A percentile compares a stretch with the other conserved stretches of the same genome.
phyloP scores from a whole-genome alignment of 176 grass and related monocot genomes.

The Aegilops longissima region DNA sequence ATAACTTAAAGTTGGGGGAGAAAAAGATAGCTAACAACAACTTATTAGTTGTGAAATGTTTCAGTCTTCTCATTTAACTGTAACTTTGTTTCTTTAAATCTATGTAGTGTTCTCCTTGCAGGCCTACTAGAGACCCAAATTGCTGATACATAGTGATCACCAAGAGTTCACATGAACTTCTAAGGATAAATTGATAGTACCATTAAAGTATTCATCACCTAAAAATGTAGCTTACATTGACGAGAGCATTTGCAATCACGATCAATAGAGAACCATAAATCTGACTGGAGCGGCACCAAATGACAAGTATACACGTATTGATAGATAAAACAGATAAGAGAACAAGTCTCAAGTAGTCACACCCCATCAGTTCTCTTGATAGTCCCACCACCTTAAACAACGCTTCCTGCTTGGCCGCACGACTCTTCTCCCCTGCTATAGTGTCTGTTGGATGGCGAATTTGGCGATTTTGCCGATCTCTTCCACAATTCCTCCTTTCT shows the following conservation, averaged over 20 bases:
- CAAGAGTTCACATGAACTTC: background rate
- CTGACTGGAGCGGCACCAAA: background rate
- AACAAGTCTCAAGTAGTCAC: background rate
- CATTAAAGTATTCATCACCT: background rate
- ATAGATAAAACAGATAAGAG: background rate
- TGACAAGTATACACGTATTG: background rate
- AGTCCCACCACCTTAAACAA: no score
- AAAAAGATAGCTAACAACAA: background rate
- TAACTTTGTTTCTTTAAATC: background rate
- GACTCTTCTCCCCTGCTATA: no score
- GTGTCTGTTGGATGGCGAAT: no score
- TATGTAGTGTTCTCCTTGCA: no score
- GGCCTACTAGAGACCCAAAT: background rate
- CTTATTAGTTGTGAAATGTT: background rate
- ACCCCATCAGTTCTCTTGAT: no score
- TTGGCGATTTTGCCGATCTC: no score
- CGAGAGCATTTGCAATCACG: background rate
- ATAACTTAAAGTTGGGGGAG: no score
- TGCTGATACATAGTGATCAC: background rate
- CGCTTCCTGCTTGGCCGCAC: no score
- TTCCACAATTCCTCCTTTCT: no score
- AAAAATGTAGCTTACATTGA: background rate
- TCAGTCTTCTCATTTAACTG: background rate
- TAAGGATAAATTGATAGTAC: background rate
- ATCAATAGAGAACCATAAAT: background rate